Percentiles rank a stretch among this genome's conserved stretches.
Evolutionary conservation across 2,329 filamentous ascomycete genomes (phyloP).

Genomic region (Penicillium rolfsii): DNA sequence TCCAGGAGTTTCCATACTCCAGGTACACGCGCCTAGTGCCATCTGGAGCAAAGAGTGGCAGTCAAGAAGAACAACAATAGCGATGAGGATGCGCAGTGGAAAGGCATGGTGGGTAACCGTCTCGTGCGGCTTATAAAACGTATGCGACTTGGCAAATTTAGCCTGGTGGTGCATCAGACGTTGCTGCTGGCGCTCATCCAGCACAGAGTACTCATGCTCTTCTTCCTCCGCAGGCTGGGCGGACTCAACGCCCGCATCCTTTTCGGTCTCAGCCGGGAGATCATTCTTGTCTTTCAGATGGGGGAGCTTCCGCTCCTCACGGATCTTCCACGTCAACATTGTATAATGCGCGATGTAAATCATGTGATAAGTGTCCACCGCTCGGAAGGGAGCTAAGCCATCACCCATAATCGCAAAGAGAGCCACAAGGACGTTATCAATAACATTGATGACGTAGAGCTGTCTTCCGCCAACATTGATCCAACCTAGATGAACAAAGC

Average conservation of each 20-base stretch:
- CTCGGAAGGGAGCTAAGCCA: slow-evolving; percentile 73
- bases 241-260: slow-evolving; percentile 51
- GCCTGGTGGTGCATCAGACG: slow-evolving; percentile 74
- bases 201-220: slow-evolving; percentile 62
- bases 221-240: slow-evolving; percentile 50
- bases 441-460: slow-evolving; percentile 69
- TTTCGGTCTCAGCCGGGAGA: slow-evolving; percentile 56
- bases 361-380: slow-evolving; percentile 86
- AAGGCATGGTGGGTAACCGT: slow-evolving; percentile 81
- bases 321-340: slow-evolving; percentile 65
- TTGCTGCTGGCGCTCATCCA: slow-evolving; percentile 68
- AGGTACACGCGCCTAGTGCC: slow-evolving; percentile 75
- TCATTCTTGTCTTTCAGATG: slow-evolving; percentile 70
- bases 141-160: slow-evolving; percentile 81
- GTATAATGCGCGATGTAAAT: slow-evolving; percentile 76
- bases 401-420: slow-evolving; percentile 73
- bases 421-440: slow-evolving; percentile 71
- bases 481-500: slow-evolving; percentile 58
- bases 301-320: slow-evolving; percentile 64
- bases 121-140: slow-evolving; percentile 88
- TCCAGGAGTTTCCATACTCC: slow-evolving; percentile 72
- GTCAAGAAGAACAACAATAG: slow-evolving; percentile 78
- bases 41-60: slow-evolving; percentile 80
- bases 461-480: slow-evolving; percentile 77
- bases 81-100: slow-evolving; percentile 71